A percentile compares a stretch with the other conserved stretches of the same genome.
Conservation (phyloP, 306 rosid genomes). For the Pterocarpus santalinus region DNA sequence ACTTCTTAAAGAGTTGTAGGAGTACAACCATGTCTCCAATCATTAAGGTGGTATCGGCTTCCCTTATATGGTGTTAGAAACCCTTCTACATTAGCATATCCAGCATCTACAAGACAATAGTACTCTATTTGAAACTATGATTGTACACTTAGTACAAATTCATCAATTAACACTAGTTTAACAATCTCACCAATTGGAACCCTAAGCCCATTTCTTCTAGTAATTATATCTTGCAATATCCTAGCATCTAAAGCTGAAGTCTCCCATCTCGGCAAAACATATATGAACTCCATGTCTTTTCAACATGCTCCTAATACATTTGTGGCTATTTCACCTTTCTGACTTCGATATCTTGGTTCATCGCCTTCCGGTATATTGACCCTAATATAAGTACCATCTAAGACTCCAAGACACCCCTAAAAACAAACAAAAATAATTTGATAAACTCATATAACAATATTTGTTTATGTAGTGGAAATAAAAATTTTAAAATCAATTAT, state of each 20-base stretch:
- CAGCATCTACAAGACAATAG: neutral
- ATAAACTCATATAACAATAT: too few relatives aligned
- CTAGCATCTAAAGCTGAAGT: neutral
- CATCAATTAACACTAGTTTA: neutral
- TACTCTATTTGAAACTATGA: neutral
- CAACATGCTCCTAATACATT: neutral
- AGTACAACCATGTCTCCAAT: neutral
- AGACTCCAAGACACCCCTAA: neutral
- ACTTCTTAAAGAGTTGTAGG: neutral
- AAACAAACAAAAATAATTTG: too few relatives aligned
- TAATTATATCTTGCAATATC: neutral
- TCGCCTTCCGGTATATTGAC: neutral
- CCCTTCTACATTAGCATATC: slow-evolving; percentile 1
- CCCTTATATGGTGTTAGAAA: slow-evolving; percentile 3
- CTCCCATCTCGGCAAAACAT: too few relatives aligned
- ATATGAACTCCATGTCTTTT: too few relatives aligned
- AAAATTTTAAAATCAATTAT: neutral
- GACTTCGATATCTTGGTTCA: neutral
- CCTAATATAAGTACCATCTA: slow-evolving; percentile 2
- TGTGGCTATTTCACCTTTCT: neutral
- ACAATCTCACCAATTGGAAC: neutral
- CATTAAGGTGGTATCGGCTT: neutral
- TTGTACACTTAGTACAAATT: neutral
- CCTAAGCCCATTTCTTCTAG: neutral
- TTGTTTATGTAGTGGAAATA: neutral